Evolutionary conservation across 2,329 filamentous ascomycete genomes (phyloP), one percentile per base, ranked within the genome.

Genomic region (Helotiales sp.): DNA sequence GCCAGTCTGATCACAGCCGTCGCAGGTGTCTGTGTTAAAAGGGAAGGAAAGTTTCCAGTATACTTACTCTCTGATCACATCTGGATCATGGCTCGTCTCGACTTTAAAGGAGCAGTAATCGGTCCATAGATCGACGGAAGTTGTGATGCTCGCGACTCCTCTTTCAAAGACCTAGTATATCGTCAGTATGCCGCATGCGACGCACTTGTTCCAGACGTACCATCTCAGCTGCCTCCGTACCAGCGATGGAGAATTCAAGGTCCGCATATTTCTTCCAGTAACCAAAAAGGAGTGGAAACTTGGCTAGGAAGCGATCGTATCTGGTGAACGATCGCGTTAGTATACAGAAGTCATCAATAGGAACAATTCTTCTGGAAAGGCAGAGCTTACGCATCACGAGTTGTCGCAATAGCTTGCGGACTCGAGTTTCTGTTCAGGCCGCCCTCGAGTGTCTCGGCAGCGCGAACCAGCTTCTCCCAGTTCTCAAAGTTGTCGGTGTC

Each of bases 251-350:
- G 77, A 99, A 99, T 71, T 99, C 95, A 63, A 96, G 82, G 70
- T 98, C 93, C 70, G 95, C 95, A 81, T 98, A 99, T 74, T 97
- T 98, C 79, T 98, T 98, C 95, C 95, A 99, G 78, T 98, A 99
- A 52, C 93, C 95, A 70, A 98, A 99, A 36, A 98, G 85, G 10
- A 98, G 82, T 2, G 95, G 95, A 65, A 97, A 99, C 71, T 96
- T 97, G 60, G 90, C 85, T 22, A 99, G 87, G 71, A 99, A 96
- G 48, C 89, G 86, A 73, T 99, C 93, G 78, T 96, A 98, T n/a
- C n/a, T n/a, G n/a, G n/a, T n/a, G n/a, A n/a, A n/a, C n/a, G n/a
- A n/a, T n/a, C n/a, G n/a, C n/a, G n/a, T n/a, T n/a, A n/a, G n/a
- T n/a, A n/a, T n/a, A n/a, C n/a, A n/a, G n/a, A n/a, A n/a, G n/a